A percentile compares a stretch with the other conserved stretches of the same genome.
Evolutionary conservation across 1,284 basidiomycete species (phyloP).

Genomic region (Vanrija humicola): DNA sequence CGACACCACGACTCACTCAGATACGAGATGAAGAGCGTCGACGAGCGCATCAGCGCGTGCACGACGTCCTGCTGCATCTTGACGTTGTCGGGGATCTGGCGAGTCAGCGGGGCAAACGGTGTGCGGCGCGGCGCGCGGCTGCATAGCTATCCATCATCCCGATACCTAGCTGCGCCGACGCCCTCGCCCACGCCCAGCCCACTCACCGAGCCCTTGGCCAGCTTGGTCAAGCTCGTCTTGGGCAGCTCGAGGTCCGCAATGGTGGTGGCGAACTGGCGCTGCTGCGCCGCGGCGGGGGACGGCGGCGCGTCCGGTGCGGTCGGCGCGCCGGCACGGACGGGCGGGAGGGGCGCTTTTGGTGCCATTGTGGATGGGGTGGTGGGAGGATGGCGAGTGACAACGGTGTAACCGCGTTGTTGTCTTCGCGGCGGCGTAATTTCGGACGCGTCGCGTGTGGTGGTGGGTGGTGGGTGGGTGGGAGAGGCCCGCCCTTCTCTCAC

Average conservation of each 20-base stretch:
- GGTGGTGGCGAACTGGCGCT: slow-evolving; percentile 23
- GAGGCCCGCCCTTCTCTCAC: too few relatives aligned
- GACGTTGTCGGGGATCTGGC: slow-evolving; percentile 72
- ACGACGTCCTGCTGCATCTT: slow-evolving; percentile 85
- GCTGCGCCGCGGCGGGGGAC: slow-evolving; percentile 29
- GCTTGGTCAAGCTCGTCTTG: slow-evolving; percentile 70
- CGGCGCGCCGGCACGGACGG: not conserved
- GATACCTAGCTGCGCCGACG: not conserved
- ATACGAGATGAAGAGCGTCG: slow-evolving; percentile 88
- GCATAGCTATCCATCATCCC: too few relatives aligned
- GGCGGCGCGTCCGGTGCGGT: not conserved
- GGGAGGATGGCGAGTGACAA: not conserved
- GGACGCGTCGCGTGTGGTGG: too few relatives aligned
- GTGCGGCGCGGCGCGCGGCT: too few relatives aligned
- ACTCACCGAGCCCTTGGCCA: slow-evolving; percentile 68
- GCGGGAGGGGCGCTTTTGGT: not conserved
- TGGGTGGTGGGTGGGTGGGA: too few relatives aligned
- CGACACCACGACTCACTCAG: slow-evolving; percentile 59
- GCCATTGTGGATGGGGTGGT: not conserved
- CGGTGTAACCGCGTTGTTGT: not conserved
- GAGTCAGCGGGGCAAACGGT: not conserved
- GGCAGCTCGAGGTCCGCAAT: slow-evolving; percentile 84
- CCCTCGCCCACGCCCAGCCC: not conserved
- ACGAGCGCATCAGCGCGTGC: slow-evolving; percentile 72
- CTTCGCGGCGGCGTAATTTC: too few relatives aligned